Evolutionary conservation across 192 early-diverging fungal genomes (phyloP), one percentile per base, ranked within the genome.

Genomic region (Entomortierella lignicola): DNA sequence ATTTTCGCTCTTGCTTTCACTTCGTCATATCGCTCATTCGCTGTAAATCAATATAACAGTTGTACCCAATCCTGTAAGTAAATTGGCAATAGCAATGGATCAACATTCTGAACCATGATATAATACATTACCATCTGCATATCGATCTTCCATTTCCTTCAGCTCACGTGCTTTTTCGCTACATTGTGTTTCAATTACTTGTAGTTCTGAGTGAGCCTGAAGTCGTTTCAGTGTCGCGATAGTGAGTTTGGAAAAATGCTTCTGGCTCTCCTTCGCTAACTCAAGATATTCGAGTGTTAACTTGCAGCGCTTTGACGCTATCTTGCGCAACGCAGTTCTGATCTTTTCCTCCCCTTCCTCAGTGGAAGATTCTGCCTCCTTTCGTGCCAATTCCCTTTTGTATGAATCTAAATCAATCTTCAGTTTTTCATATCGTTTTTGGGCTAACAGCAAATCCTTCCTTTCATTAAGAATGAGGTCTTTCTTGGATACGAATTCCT

Each of bases 1-100:
- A 42, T 31, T 30, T 72, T 85, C 3, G 89, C 88, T 18, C 69
- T 42, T 2, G 29, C 54, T 44, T 89, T 90, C 34, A 86, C 82
- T 15, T 60, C 79, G 15, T 85, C 77, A 58, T 84, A 90, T 26
- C 59, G 34, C 11, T 29, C 41, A 18, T 83, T 71, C 15, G 67
- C 85, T 85, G n/a, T n/a, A 56, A 18, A 34, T 27, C 20, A 21
- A 39, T 29, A 62, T 2, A 60, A 42, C n/a, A n/a, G n/a, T n/a
- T n/a, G n/a, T n/a, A n/a, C n/a, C n/a, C n/a, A n/a, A n/a, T n/a
- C n/a, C n/a, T n/a, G n/a, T n/a, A n/a, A n/a, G n/a, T n/a, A n/a
- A n/a, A n/a, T n/a, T n/a, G n/a, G n/a, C n/a, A n/a, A n/a, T n/a
- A n/a, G n/a, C n/a, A n/a, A n/a, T n/a, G n/a, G n/a, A n/a, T n/a